phyloP scores from a whole-genome alignment of 2,329 filamentous ascomycete genomes.

The Apiospora hydei region DNA sequence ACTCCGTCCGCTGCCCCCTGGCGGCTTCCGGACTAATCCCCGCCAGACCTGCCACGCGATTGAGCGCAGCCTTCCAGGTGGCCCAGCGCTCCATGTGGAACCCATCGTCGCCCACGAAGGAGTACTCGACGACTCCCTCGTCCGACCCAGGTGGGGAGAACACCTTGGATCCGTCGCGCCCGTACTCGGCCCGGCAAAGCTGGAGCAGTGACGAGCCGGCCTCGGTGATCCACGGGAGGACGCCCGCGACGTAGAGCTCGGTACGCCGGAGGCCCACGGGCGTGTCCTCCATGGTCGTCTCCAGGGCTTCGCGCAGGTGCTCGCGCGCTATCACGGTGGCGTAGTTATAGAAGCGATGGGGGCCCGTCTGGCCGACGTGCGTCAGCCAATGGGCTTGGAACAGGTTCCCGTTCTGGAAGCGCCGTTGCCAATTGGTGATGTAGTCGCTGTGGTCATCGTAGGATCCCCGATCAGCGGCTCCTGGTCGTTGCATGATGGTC shows the following conservation, averaged over 20 bases:
- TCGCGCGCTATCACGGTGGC: neutral
- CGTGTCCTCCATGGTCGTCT: neutral
- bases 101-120: constrained; percentile 4
- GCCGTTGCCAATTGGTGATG: neutral
- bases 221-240: neutral
- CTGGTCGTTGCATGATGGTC: neutral
- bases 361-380: neutral
- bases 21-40: neutral
- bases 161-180: neutral
- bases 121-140: neutral
- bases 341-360: neutral
- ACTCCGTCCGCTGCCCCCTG: neutral
- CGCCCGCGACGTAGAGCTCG: neutral
- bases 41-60: neutral
- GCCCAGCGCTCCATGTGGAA: constrained; percentile 16
- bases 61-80: neutral
- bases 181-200: neutral
- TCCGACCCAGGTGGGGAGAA: neutral
- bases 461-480: neutral
- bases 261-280: neutral
- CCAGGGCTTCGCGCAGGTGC: constrained; percentile 15
- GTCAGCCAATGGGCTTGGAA: constrained; percentile 15
- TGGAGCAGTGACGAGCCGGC: neutral
- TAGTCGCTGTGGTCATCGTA: neutral
- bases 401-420: constrained; percentile 6